Conservation (phyloP, 176 grass and related monocot species). For the Carex parvula region DNA sequence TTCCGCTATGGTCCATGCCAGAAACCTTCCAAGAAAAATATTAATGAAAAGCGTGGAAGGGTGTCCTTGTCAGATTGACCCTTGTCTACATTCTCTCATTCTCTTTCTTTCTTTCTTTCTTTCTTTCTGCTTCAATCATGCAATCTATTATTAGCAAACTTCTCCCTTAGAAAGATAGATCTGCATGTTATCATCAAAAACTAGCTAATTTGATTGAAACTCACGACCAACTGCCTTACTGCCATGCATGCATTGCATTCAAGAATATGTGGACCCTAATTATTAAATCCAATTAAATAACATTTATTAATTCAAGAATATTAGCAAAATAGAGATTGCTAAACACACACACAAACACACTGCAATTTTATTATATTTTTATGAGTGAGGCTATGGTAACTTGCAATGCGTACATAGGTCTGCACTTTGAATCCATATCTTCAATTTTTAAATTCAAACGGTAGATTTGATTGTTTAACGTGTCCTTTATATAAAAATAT, state of each 20-base stretch:
- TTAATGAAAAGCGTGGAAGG: background rate
- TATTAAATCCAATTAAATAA: background rate
- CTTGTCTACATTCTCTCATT: constrained; percentile 18
- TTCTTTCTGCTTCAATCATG: constrained; percentile 18
- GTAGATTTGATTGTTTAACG: no score
- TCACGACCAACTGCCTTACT: background rate
- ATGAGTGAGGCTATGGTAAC: no score
- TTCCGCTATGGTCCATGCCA: constrained; percentile 11
- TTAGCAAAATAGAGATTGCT: background rate
- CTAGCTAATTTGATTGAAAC: constrained; percentile 25
- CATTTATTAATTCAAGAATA: background rate
- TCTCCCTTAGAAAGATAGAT: background rate
- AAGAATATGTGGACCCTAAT: background rate
- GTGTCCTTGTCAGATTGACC: constrained; percentile 13
- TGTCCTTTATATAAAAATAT: no score
- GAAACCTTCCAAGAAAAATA: constrained; percentile 24
- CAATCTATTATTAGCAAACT: constrained; percentile 19
- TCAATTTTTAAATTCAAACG: no score
- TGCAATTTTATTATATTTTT: background rate
- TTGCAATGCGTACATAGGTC: no score
- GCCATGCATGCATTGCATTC: background rate
- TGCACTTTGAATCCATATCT: no score
- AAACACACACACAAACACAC: background rate
- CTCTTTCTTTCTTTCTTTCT: constrained; percentile 4
- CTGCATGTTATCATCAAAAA: background rate